Evolutionary conservation across 169 alveolate genomes (phyloP), one percentile per base, ranked within the genome.

Genomic region (Plasmodium malariae): DNA sequence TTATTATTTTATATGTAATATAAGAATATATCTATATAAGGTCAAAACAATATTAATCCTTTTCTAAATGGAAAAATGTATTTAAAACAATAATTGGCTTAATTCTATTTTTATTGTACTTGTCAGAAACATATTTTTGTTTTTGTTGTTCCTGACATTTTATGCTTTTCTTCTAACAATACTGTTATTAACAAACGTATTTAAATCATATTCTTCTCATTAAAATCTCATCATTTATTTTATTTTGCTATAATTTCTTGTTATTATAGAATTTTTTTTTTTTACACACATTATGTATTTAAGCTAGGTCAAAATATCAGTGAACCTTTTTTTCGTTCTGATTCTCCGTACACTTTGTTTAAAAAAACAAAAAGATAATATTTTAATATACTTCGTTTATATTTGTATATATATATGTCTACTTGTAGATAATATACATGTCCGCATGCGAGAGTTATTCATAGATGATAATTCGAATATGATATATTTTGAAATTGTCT

Each of bases 281-380:
- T n/a, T 34, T 24, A 5, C 51, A 45, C 37, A 7, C 5, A 24
- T n/a, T n/a, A n/a, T n/a, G 65, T 45, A 65, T 6, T 21, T 43
- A 45, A 76, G 40, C 68, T 76, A 76, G 74, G 55, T 60, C 76
- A 40, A 76, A 60, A 76, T 14, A 76, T 55, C 60, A 34, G 17
- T 37, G 40, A 67, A 43, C 51, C 67, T 26, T 32, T 62, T 67
- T 51, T 62, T 24, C 7, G 2, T 48, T 24, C 17, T 76, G 11
- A 32, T 49, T 28, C 12, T 55, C 12, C 9, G 11, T 70, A 19
- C 30, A 21, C 0, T 17, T 54, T 54, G 5, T 54, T 19, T 57
- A 5, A 17, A 57, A 57, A 57, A 40, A 40, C 51, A 40, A 5
- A 40, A 40, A 40, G 5, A 9, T n/a, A n/a, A n/a, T n/a, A n/a